Evolutionary conservation across 805 yeast species (phyloP).

Genomic region (Jamesozyma piceae): DNA sequence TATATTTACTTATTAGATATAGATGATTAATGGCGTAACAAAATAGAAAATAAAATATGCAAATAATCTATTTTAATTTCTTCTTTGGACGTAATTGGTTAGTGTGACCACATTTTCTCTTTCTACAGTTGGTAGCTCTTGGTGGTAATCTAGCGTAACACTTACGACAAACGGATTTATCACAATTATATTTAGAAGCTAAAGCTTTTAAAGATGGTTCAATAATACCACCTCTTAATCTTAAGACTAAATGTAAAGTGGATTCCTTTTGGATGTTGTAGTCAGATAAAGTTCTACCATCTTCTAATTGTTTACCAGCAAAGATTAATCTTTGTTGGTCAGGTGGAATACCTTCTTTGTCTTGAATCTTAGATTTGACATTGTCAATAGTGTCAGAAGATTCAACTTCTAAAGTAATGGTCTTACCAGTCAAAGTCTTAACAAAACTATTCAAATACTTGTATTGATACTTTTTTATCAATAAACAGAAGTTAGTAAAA

Average conservation of each 20-base stretch:
- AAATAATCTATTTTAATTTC: slow-evolving; percentile 71
- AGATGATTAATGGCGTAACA: not conserved
- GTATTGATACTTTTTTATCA: not conserved
- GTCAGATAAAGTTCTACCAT: slow-evolving; percentile 62
- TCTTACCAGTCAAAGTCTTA: slow-evolving; percentile 95
- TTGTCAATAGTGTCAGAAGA: slow-evolving; percentile 96
- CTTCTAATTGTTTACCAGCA: slow-evolving; percentile 65
- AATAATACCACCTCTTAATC: slow-evolving; percentile 75
- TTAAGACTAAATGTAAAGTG: slow-evolving; percentile 57
- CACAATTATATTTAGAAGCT: slow-evolving; percentile 98
- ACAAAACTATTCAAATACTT: slow-evolving; percentile 68
- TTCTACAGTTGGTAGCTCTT: slow-evolving; percentile 99
- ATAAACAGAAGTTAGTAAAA: too few species aligned
- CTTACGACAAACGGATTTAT: slow-evolving; percentile 93
- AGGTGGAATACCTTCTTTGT: slow-evolving; percentile 63
- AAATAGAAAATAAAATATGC: slow-evolving; percentile 21
- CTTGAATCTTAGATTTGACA: slow-evolving; percentile 83
- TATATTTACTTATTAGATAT: not conserved
- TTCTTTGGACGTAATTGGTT: slow-evolving; percentile 99
- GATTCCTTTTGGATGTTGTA: slow-evolving; percentile 67
- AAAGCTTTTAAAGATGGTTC: slow-evolving; percentile 97
- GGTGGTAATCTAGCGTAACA: slow-evolving; percentile 99
- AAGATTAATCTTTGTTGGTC: slow-evolving; percentile 62
- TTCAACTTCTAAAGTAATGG: slow-evolving; percentile 95
- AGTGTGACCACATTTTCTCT: slow-evolving; percentile 99